Percentiles rank a stretch among this genome's conserved stretches.
Evolutionary conservation across 148 eudicot species (phyloP).

Genomic region (Fallopia convolvulus): DNA sequence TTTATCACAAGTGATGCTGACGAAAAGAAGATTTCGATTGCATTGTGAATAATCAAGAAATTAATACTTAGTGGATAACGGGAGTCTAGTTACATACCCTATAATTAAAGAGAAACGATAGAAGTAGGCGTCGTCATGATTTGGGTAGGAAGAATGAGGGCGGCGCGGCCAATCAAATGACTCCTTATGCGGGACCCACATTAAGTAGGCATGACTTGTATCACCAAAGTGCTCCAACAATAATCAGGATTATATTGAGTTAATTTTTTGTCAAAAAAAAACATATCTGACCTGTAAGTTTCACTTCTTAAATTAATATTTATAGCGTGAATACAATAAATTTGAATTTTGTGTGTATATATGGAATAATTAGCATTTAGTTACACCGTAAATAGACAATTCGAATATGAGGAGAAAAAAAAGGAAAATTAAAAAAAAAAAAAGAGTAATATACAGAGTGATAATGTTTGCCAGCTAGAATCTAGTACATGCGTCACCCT

Average conservation of each 20-base stretch:
- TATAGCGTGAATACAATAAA: too few species aligned
- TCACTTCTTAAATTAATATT: too few species aligned
- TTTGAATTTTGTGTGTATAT: too few species aligned
- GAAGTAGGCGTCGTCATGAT: not conserved
- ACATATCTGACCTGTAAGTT: too few species aligned
- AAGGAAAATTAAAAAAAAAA: not conserved
- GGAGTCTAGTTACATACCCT: not conserved
- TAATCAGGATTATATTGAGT: not conserved
- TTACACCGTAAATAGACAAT: too few species aligned
- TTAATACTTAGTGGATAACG: not conserved
- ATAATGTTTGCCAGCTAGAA: constrained; percentile 9
- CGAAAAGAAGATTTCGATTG: not conserved
- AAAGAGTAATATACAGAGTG: not conserved
- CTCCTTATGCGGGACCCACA: not conserved
- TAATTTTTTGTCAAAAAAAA: too few species aligned
- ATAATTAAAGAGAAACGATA: not conserved
- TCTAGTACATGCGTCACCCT: not conserved
- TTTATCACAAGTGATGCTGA: not conserved
- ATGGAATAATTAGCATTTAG: too few species aligned
- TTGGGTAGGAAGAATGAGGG: constrained; percentile 1
- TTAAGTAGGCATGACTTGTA: not conserved
- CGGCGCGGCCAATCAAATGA: constrained; percentile 7
- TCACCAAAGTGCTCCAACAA: not conserved
- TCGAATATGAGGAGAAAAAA: too few species aligned
- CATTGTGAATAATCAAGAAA: not conserved